Evolutionary conservation across 2,329 filamentous ascomycete species (phyloP).

Genomic region (Venturia carpophila): DNA sequence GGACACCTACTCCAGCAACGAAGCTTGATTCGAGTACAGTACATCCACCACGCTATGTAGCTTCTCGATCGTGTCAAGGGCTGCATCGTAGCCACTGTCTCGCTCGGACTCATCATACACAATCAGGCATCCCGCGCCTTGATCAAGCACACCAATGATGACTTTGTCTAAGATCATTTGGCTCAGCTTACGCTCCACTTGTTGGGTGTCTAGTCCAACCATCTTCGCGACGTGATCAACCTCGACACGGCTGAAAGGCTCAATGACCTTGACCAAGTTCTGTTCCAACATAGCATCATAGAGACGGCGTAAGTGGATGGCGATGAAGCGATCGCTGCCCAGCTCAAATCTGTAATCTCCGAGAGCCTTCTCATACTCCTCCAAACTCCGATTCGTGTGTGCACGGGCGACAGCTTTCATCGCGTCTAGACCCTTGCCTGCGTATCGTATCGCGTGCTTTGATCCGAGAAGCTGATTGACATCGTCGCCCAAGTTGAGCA

Average conservation of each 20-base stretch:
- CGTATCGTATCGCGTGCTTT: slow-evolving; percentile 95
- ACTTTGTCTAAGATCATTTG: slow-evolving; percentile 99
- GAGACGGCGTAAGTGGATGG: slow-evolving; percentile 86
- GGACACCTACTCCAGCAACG: slow-evolving; percentile 65
- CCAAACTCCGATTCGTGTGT: slow-evolving; percentile 88
- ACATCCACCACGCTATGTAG: slow-evolving; percentile 95
- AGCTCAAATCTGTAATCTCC: slow-evolving; percentile 88
- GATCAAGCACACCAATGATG: slow-evolving; percentile 93
- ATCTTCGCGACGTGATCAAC: slow-evolving; percentile 96
- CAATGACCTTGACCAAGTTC: slow-evolving; percentile 99
- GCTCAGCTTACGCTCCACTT: slow-evolving; percentile 95
- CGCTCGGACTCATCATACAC: slow-evolving; percentile 93
- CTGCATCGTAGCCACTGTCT: slow-evolving; percentile 89
- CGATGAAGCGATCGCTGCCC: slow-evolving; percentile 90
- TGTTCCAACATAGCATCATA: slow-evolving; percentile 99
- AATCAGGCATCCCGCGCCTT: slow-evolving; percentile 94
- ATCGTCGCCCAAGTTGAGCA: slow-evolving; percentile 95
- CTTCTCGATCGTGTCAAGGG: slow-evolving; percentile 92
- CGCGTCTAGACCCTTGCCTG: slow-evolving; percentile 88
- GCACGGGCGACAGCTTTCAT: slow-evolving; percentile 98
- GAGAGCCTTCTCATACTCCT: slow-evolving; percentile 93
- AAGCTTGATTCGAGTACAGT: slow-evolving; percentile 95
- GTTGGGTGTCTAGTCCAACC: slow-evolving; percentile 90
- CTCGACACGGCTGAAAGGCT: slow-evolving; percentile 95
- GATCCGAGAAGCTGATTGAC: slow-evolving; percentile 90